phyloP scores from a whole-genome alignment of 2,329 filamentous ascomycete genomes.

The Claviceps lovelessii region DNA sequence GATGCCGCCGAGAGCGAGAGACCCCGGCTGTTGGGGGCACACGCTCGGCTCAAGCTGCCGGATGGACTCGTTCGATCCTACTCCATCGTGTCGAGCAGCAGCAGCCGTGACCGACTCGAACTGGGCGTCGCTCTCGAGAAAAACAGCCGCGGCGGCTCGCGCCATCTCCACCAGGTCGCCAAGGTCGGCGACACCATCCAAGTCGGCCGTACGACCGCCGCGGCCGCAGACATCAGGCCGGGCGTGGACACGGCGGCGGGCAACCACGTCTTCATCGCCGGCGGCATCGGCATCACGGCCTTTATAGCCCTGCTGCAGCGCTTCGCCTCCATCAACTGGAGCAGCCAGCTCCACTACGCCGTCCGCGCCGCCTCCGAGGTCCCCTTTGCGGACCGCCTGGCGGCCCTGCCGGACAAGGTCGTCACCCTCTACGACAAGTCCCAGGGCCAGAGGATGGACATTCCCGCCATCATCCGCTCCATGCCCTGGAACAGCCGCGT shows the following conservation, averaged over 20 bases:
- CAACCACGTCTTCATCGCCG: constrained; percentile 48
- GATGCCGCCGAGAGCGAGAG: constrained; percentile 18
- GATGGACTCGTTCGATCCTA: constrained; percentile 44
- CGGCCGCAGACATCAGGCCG: constrained; percentile 23
- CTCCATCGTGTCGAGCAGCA: constrained; percentile 36
- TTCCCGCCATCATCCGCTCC: constrained; percentile 32
- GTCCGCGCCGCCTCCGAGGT: constrained; percentile 37
- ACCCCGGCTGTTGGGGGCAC: constrained; percentile 27
- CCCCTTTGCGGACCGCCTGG: constrained; percentile 37
- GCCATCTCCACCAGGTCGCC: constrained; percentile 37
- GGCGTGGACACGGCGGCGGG: constrained; percentile 25
- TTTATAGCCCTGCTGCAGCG: constrained; percentile 37
- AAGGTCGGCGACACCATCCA: constrained; percentile 34
- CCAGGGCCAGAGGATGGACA: constrained; percentile 36
- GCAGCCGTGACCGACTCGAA: constrained; percentile 33
- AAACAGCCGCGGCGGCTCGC: constrained; percentile 44
- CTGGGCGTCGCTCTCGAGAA: constrained; percentile 44
- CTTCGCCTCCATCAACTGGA: constrained; percentile 31
- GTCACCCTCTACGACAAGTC: constrained; percentile 36
- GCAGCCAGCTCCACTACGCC: constrained; percentile 43
- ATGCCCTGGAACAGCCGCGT: constrained; percentile 41
- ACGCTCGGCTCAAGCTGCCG: constrained; percentile 42
- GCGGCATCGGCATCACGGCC: constrained; percentile 52
- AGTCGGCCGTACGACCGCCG: constrained; percentile 35
- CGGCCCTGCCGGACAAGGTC: constrained; percentile 25